Percentiles rank a stretch among this genome's conserved stretches.
Evolutionary conservation across 129 eudicot genomes (phyloP).

Genomic region (Kitagawia praeruptora): DNA sequence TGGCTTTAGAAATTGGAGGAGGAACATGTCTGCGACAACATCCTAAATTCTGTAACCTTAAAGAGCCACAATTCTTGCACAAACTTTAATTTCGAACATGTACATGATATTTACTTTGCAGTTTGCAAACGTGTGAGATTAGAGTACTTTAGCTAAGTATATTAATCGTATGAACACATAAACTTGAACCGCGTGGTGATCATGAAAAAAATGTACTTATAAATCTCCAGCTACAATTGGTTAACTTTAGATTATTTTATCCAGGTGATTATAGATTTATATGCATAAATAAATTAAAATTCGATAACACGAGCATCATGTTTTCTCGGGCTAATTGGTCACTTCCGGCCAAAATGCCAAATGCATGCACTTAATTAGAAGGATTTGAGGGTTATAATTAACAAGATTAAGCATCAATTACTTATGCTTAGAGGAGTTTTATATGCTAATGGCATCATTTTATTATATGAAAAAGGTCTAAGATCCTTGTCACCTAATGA

Average conservation of each 20-base stretch:
- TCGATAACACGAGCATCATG: not conserved
- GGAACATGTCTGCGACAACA: not conserved
- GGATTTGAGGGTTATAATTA: not conserved
- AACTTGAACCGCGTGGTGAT: not conserved
- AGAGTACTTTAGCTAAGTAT: not conserved
- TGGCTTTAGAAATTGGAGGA: not conserved
- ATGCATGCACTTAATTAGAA: not conserved
- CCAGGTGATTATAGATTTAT: not conserved
- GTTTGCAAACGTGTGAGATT: not conserved
- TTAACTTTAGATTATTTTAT: not conserved
- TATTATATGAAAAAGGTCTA: not conserved
- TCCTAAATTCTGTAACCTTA: not conserved
- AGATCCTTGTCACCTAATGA: slow-evolving; percentile 2
- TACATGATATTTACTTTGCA: not conserved
- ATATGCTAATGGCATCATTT: not conserved
- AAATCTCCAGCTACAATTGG: not conserved
- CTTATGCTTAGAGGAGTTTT: not conserved
- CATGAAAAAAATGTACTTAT: not conserved
- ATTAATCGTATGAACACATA: too few relatives aligned
- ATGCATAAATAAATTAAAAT: not conserved
- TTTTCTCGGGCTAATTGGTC: not conserved
- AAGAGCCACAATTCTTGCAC: not conserved
- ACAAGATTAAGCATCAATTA: not conserved
- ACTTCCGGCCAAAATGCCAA: not conserved
- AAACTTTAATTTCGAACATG: not conserved